Conservation (phyloP, 129 eudicot genomes). For the Flaveria sonorensis region DNA sequence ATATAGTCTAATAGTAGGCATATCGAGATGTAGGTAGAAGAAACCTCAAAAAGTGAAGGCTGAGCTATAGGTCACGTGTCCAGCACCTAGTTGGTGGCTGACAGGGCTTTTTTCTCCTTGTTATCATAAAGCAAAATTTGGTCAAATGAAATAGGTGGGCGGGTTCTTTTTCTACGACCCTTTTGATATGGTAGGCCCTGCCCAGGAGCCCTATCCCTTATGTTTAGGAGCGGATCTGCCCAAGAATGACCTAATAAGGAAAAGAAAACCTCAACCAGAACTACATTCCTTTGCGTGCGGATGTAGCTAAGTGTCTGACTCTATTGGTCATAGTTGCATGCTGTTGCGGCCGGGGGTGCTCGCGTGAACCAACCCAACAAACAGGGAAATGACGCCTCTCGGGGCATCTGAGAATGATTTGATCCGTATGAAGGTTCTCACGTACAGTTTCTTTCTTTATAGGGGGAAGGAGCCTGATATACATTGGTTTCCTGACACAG, state of each 20-base stretch:
- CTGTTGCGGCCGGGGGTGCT: background rate
- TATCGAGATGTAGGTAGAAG: too few species aligned
- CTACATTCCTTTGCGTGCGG: background rate
- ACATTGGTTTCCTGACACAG: too few species aligned
- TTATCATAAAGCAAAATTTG: too few species aligned
- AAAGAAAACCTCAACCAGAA: background rate
- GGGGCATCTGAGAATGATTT: too few species aligned
- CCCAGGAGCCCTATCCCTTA: background rate
- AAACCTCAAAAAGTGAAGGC: too few species aligned
- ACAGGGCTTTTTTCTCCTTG: too few species aligned
- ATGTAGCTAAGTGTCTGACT: conserved; percentile 2
- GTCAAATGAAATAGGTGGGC: background rate
- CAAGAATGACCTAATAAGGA: background rate
- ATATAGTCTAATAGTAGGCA: too few species aligned
- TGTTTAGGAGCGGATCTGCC: background rate
- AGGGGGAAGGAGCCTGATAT: too few species aligned
- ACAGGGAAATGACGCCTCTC: background rate
- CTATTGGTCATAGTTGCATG: background rate
- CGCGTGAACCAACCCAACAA: background rate
- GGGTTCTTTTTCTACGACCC: background rate
- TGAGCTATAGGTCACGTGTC: too few species aligned
- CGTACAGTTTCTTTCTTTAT: too few species aligned
- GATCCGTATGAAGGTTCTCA: too few species aligned
- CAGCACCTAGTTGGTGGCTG: too few species aligned
- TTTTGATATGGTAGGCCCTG: background rate